These are phyloP conservation scores for Castanospermum australe DNA, from an alignment of 306 rosid species.

Conservation along the genomic window DNA sequence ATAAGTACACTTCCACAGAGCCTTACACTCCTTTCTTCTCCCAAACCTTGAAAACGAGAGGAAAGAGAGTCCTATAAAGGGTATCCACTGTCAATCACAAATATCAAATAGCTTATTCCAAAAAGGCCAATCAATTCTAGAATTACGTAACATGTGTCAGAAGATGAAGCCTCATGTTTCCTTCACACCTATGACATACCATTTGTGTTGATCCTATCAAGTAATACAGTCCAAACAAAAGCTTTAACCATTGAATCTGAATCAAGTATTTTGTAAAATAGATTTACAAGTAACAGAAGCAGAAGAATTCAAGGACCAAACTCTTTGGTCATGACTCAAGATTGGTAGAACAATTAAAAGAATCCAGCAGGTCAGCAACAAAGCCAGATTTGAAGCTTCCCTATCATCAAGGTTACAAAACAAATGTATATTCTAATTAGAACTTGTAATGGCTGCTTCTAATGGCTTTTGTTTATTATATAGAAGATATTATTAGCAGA, in stretches of 20 bases:
- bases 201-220: not conserved
- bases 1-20: not conserved
- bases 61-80: not conserved
- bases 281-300: too few relatives aligned
- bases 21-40: not conserved
- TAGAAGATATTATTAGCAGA: too few relatives aligned
- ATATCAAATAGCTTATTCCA: not conserved
- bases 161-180: not conserved
- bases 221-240: not conserved
- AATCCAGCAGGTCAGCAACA: not conserved
- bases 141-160: not conserved
- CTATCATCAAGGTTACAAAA: not conserved
- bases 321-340: not conserved
- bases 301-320: not conserved
- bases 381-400: not conserved
- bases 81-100: not conserved
- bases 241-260: too few relatives aligned
- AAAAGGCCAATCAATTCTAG: not conserved
- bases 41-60: not conserved
- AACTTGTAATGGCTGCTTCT: not conserved
- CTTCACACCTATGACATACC: not conserved
- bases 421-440: not conserved
- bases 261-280: too few relatives aligned
- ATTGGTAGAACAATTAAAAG: not conserved
- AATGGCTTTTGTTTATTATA: too few relatives aligned